Percentiles rank a stretch among this genome's conserved stretches.
Evolutionary conservation across 1,284 basidiomycete genomes (phyloP).

Genomic region (Cryptococcus sp.): DNA sequence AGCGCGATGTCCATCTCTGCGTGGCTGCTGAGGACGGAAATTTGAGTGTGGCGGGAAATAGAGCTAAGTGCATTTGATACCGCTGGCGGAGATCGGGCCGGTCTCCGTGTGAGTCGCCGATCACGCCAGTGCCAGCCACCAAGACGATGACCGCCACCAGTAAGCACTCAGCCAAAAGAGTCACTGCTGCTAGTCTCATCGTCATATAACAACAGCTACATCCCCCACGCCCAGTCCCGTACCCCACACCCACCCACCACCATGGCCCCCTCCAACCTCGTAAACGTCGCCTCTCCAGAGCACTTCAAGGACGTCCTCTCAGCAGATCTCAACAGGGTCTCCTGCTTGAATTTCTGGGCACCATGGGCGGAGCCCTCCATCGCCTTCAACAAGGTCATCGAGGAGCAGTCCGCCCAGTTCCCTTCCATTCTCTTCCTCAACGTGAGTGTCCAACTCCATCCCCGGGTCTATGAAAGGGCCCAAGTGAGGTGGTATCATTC

Average conservation of each 20-base stretch:
- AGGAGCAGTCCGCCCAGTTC: slow-evolving; percentile 68
- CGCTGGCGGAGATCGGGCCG: no score
- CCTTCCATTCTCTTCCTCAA: slow-evolving; percentile 68
- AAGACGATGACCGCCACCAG: not conserved
- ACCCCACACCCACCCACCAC: slow-evolving; percentile 2
- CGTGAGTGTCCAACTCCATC: slow-evolving; percentile 52
- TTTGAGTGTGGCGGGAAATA: no score
- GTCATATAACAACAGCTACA: not conserved
- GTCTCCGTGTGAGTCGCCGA: not conserved
- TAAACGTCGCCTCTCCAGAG: slow-evolving; percentile 60
- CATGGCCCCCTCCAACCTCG: slow-evolving; percentile 40
- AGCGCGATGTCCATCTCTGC: no score
- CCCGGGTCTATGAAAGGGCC: not conserved
- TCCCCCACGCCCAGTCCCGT: no score
- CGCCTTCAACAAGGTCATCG: slow-evolving; percentile 75
- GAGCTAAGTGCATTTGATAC: no score
- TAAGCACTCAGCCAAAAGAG: not conserved
- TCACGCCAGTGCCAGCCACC: not conserved
- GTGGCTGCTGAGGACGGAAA: no score
- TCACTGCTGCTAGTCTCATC: not conserved
- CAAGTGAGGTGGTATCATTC: no score
- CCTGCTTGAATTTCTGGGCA: slow-evolving; percentile 89
- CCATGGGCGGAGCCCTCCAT: slow-evolving; percentile 86
- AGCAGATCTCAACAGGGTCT: slow-evolving; percentile 69
- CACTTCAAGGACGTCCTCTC: slow-evolving; percentile 74